Evolutionary conservation across 169 alveolate species (phyloP).

Genomic region (Babesia ovis): DNA sequence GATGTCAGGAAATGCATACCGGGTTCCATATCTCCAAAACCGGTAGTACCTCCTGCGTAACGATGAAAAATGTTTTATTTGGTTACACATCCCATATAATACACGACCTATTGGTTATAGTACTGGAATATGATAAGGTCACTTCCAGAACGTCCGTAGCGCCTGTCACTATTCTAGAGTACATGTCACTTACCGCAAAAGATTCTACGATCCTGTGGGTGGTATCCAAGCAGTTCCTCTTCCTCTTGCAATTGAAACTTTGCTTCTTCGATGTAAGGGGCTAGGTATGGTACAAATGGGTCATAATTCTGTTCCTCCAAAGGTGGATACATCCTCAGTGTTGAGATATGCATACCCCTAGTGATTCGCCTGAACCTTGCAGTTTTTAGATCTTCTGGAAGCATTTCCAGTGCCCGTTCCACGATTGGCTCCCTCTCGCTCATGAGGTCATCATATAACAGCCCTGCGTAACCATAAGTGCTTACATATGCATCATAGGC

Average conservation of each 20-base stretch:
- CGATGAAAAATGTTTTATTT: not conserved
- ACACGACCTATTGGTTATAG: no score
- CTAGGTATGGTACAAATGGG: slow-evolving; percentile 85
- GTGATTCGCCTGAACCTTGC: slow-evolving; percentile 81
- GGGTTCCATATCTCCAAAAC: slow-evolving; percentile 81
- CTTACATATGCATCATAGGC: not conserved
- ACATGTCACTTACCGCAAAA: slow-evolving; percentile 71
- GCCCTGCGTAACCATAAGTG: slow-evolving; percentile 55
- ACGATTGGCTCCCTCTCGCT: slow-evolving; percentile 83
- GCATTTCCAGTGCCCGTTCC: slow-evolving; percentile 80
- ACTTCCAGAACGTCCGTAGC: not conserved
- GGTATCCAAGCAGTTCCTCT: slow-evolving; percentile 85
- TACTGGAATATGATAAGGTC: no score
- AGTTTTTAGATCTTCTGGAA: slow-evolving; percentile 77
- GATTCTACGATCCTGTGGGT: slow-evolving; percentile 81
- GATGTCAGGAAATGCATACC: slow-evolving; percentile 80
- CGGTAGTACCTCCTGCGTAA: slow-evolving; percentile 74
- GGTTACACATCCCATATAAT: no score
- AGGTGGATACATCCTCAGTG: slow-evolving; percentile 68
- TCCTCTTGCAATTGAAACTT: slow-evolving; percentile 87
- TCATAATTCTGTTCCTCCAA: slow-evolving; percentile 85
- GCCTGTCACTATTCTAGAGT: not conserved
- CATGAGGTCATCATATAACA: slow-evolving; percentile 83
- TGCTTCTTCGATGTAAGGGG: slow-evolving; percentile 88
- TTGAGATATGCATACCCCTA: slow-evolving; percentile 79